These are phyloP conservation scores for Cupressus sempervirens DNA, from an alignment of 75 land plant species.

Conservation along the genomic window DNA sequence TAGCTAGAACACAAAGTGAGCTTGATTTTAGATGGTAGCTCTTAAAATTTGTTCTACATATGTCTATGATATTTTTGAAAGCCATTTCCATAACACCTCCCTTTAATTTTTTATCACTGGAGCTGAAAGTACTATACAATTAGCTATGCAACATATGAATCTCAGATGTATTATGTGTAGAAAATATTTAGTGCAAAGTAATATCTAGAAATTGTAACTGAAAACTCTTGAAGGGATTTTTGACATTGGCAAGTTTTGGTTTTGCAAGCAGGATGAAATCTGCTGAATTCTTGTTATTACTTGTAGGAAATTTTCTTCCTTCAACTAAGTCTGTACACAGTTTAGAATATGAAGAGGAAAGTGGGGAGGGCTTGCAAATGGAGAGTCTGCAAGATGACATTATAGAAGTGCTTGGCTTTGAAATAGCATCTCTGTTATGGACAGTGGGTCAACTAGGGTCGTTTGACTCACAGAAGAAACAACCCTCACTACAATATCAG, in stretches of 20 bases:
- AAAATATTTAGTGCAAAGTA: neutral
- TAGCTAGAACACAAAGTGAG: neutral
- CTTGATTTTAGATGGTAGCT: neutral
- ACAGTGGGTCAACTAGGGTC: conserved; percentile 10
- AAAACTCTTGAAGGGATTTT: neutral
- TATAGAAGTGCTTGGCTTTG: conserved; percentile 6
- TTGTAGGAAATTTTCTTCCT: conserved; percentile 4
- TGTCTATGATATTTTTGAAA: neutral
- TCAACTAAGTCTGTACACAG: conserved; percentile 10
- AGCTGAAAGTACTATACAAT: neutral
- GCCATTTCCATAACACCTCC: neutral
- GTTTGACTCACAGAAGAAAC: conserved; percentile 3
- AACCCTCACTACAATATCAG: conserved; percentile 8
- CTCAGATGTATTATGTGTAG: neutral
- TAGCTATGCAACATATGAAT: neutral
- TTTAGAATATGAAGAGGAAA: neutral
- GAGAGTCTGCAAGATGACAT: conserved; percentile 10
- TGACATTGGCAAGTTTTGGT: neutral
- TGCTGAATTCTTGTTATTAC: conserved; percentile 9
- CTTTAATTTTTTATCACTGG: neutral
- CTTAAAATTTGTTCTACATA: neutral
- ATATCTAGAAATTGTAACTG: neutral
- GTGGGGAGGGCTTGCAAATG: neutral
- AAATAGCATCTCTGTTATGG: conserved; percentile 13
- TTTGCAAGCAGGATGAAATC: conserved; percentile 10